A percentile compares a stretch with the other conserved stretches of the same genome.
Evolutionary conservation across 2,329 filamentous ascomycete species (phyloP).

Genomic region (Aotearoamyces nothofagi): DNA sequence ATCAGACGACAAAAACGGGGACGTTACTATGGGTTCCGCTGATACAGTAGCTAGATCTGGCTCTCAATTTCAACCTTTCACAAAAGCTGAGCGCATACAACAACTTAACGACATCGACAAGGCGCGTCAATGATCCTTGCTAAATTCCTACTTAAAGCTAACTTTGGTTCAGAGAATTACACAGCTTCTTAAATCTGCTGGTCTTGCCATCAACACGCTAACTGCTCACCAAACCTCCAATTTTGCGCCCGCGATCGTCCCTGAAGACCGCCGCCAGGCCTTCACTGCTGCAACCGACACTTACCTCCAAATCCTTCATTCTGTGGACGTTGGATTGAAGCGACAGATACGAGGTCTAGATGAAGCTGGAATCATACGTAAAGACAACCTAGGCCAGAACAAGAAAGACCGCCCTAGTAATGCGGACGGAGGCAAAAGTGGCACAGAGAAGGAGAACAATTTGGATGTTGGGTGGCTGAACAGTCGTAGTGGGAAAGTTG

Average conservation of each 20-base stretch:
- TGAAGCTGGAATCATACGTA: slow-evolving; percentile 59
- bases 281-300: slow-evolving; percentile 45
- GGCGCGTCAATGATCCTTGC: slow-evolving; percentile 22
- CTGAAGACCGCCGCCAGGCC: slow-evolving; percentile 20
- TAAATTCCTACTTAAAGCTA: not conserved
- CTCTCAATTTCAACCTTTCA: too few species aligned
- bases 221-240: slow-evolving; percentile 28
- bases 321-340: slow-evolving; percentile 59
- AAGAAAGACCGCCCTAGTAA: slow-evolving; percentile 8
- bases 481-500: slow-evolving; percentile 67
- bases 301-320: slow-evolving; percentile 61
- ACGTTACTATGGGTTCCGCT: slow-evolving; percentile 6
- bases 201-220: slow-evolving; percentile 47
- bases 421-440: slow-evolving; percentile 8
- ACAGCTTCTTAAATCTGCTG: slow-evolving; percentile 40
- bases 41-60: slow-evolving; percentile 2
- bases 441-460: slow-evolving; percentile 22
- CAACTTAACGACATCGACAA: slow-evolving; percentile 70
- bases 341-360: slow-evolving; percentile 67
- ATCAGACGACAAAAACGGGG: not conserved
- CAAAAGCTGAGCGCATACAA: slow-evolving; percentile 61
- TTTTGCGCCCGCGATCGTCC: not conserved
- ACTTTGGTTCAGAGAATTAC: slow-evolving; percentile 18
- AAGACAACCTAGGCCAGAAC: slow-evolving; percentile 14
- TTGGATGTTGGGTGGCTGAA: slow-evolving; percentile 86